A percentile compares a stretch with the other conserved stretches of the same genome.
phyloP scores from a whole-genome alignment of 164 flowering plant species.

The Annona cherimola region DNA sequence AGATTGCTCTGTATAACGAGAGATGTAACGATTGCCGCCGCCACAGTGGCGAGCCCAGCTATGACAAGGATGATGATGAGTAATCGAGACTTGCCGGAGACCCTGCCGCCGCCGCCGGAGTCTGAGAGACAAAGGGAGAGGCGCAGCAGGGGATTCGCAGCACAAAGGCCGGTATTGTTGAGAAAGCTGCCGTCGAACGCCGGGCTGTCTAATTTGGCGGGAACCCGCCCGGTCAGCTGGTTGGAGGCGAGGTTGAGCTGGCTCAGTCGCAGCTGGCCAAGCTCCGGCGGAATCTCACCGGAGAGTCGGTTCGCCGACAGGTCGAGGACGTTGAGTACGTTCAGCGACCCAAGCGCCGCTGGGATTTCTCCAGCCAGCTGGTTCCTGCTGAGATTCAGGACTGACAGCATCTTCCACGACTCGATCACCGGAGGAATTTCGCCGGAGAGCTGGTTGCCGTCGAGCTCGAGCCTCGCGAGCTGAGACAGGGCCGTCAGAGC shows the following conservation, averaged over 20 bases:
- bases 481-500: conserved; percentile 35
- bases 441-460: conserved; percentile 43
- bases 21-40: conserved; percentile 3
- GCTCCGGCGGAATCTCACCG: conserved; percentile 37
- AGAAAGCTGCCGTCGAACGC: conserved; percentile 40
- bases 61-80: conserved; percentile 20
- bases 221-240: conserved; percentile 36
- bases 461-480: conserved; percentile 33
- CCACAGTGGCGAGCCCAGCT: conserved; percentile 1
- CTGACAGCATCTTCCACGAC: conserved; percentile 35
- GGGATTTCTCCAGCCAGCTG: conserved; percentile 45
- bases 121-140: conserved; percentile 18
- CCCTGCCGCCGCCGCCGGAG: conserved; percentile 1
- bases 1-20: conserved; percentile 11
- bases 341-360: conserved; percentile 25
- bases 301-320: conserved; percentile 42
- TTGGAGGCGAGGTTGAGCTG: conserved; percentile 50
- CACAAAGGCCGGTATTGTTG: conserved; percentile 46
- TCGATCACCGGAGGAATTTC: conserved; percentile 30
- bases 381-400: conserved; percentile 37
- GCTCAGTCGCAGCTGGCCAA: conserved; percentile 21
- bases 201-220: conserved; percentile 27
- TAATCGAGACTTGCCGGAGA: conserved; percentile 12
- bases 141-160: conserved; percentile 12
- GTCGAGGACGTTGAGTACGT: conserved; percentile 30